Evolutionary conservation across 1,284 basidiomycete species (phyloP).

Genomic region (Naganishia sp.): DNA sequence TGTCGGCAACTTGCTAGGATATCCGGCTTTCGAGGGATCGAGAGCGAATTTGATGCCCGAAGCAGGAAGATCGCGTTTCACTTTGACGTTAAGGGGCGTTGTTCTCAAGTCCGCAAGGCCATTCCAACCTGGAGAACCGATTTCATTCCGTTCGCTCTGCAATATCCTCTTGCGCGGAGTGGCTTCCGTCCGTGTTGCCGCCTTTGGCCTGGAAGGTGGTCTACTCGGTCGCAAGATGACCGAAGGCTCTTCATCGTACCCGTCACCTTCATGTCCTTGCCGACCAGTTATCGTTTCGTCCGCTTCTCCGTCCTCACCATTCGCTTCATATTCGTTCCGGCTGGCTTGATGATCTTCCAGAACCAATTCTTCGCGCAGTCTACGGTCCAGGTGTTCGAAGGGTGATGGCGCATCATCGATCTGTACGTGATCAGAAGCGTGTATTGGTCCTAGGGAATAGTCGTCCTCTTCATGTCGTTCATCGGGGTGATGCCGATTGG

Average conservation of each 20-base stretch:
- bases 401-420: constrained; percentile 26
- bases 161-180: background rate
- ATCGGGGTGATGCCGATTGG: background rate
- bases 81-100: constrained; percentile 59
- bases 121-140: constrained; percentile 66
- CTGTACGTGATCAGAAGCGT: constrained; percentile 14
- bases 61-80: constrained; percentile 30
- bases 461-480: constrained; percentile 5
- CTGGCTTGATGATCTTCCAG: constrained; percentile 27
- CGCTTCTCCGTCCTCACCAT: constrained; percentile 1
- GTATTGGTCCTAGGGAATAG: constrained; percentile 12
- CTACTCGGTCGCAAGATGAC: constrained; percentile 28
- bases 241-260: constrained; percentile 32
- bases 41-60: constrained; percentile 5
- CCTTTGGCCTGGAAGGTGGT: background rate
- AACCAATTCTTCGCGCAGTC: constrained; percentile 62
- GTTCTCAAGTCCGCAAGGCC: constrained; percentile 73
- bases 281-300: constrained; percentile 13
- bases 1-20: background rate
- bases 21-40: constrained; percentile 5
- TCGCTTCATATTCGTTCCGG: background rate
- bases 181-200: constrained; percentile 27
- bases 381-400: constrained; percentile 68
- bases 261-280: constrained; percentile 15
- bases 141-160: constrained; percentile 42